phyloP scores from a whole-genome alignment of 139 green algal species.

The Chlamydomonas asymmetrica region DNA sequence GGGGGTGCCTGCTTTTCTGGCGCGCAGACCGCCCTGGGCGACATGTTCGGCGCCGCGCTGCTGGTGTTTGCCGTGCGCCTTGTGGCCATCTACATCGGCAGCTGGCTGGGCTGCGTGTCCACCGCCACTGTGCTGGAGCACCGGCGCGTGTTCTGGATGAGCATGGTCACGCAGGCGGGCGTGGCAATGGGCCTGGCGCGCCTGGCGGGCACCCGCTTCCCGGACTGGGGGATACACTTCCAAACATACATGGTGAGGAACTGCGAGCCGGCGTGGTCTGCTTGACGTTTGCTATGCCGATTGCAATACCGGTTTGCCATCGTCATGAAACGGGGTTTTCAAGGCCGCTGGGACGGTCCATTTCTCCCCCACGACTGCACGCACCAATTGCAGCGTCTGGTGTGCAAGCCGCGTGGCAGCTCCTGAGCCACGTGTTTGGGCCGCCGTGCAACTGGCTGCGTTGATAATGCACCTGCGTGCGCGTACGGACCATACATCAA shows the following conservation, averaged over 20 bases:
- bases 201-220: constrained; percentile 64
- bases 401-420: too few relatives aligned
- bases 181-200: constrained; percentile 85
- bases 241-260: constrained; percentile 68
- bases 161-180: constrained; percentile 85
- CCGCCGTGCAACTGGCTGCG: too few relatives aligned
- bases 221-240: constrained; percentile 78
- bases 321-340: too few relatives aligned
- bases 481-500: too few relatives aligned
- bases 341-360: too few relatives aligned
- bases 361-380: too few relatives aligned
- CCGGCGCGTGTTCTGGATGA: constrained; percentile 68
- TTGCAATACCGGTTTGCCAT: too few relatives aligned
- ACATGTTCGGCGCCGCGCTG: constrained; percentile 60
- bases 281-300: too few relatives aligned
- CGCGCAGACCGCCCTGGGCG: constrained; percentile 58
- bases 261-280: neutral
- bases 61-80: constrained; percentile 63
- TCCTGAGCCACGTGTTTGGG: too few relatives aligned
- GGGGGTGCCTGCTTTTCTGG: neutral
- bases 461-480: too few relatives aligned
- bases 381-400: too few relatives aligned
- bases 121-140: constrained; percentile 47
- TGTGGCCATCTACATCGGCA: constrained; percentile 62
- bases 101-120: constrained; percentile 59